These are phyloP conservation scores for Phytophthora sp. DNA, from an alignment of 352 stramenopile species.

Conservation along the genomic window DNA sequence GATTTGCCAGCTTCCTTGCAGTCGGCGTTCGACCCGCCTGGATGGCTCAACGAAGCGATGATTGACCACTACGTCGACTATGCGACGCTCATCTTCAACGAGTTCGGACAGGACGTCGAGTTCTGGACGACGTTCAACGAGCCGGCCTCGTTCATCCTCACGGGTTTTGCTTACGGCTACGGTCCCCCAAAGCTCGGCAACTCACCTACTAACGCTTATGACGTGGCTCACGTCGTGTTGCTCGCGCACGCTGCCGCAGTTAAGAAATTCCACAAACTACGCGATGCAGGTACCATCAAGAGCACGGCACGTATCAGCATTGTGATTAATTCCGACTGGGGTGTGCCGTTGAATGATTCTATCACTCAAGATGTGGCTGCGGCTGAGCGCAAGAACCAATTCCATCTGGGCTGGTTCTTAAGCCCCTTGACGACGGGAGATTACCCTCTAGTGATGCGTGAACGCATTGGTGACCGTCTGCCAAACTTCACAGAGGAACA, in stretches of 20 bases:
- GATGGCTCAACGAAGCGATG: slow-evolving; percentile 68
- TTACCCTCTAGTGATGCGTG: slow-evolving; percentile 92
- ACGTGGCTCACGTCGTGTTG: slow-evolving; percentile 86
- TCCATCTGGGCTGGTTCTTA: slow-evolving; percentile 91
- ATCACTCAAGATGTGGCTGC: slow-evolving; percentile 52
- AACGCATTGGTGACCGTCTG: slow-evolving; percentile 80
- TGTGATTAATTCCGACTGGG: slow-evolving; percentile 86
- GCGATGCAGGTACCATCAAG: slow-evolving; percentile 20
- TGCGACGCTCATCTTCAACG: slow-evolving; percentile 88
- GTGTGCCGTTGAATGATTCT: slow-evolving; percentile 75
- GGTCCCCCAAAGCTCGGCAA: slow-evolving; percentile 43
- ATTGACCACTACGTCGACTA: slow-evolving; percentile 84
- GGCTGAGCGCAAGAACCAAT: slow-evolving; percentile 87
- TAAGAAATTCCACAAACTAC: slow-evolving; percentile 68
- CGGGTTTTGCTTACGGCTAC: slow-evolving; percentile 84
- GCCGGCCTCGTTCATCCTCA: slow-evolving; percentile 81
- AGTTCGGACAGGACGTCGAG: slow-evolving; percentile 92
- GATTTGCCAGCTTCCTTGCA: slow-evolving; percentile 91
- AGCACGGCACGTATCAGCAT: slow-evolving; percentile 87
- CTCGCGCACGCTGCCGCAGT: slow-evolving; percentile 90
- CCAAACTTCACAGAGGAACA: slow-evolving; percentile 87
- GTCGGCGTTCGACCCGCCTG: slow-evolving; percentile 70
- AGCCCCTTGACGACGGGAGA: slow-evolving; percentile 90
- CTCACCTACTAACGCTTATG: slow-evolving; percentile 53
- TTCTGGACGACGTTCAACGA: slow-evolving; percentile 96